phyloP scores from a whole-genome alignment of 2,329 filamentous ascomycete genomes.

The Neospermospora avenae region DNA sequence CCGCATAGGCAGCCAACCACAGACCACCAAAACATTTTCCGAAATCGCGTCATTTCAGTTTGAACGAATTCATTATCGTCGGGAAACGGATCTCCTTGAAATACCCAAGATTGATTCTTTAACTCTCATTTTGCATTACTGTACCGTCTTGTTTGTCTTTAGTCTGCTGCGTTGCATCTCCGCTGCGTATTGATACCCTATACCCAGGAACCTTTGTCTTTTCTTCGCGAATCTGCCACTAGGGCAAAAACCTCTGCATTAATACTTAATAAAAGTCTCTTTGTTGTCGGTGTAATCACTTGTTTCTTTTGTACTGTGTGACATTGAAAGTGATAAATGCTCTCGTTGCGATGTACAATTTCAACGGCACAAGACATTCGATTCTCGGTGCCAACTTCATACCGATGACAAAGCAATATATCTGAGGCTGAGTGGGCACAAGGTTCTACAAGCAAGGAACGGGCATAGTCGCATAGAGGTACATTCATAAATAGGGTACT shows the following conservation, averaged over 20 bases:
- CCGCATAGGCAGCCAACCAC: conserved; percentile 29
- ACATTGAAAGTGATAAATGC: background rate
- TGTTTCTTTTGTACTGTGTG: conserved; percentile 1
- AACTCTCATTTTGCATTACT: conserved; percentile 37
- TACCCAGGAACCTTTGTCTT: conserved; percentile 37
- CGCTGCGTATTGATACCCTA: conserved; percentile 40
- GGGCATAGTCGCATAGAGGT: no score
- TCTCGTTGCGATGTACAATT: no score
- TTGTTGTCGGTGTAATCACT: conserved; percentile 21
- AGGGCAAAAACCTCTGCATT: conserved; percentile 34
- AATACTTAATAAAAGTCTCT: conserved; percentile 38
- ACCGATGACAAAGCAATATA: no score
- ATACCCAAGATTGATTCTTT: conserved; percentile 39
- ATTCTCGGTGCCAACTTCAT: no score
- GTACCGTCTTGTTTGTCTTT: conserved; percentile 25
- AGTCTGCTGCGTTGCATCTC: conserved; percentile 31
- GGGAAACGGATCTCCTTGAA: conserved; percentile 37
- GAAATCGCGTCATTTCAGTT: conserved; percentile 12
- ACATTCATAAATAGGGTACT: no score
- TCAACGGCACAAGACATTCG: no score
- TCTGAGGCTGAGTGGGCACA: no score
- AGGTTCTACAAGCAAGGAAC: no score
- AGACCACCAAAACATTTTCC: conserved; percentile 1
- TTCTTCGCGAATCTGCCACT: conserved; percentile 36
- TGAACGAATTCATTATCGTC: conserved; percentile 32